Base-by-base conservation (phyloP, 2,329 filamentous ascomycete genomes). In the Teratosphaeria pseudoeucalypti region DNA sequence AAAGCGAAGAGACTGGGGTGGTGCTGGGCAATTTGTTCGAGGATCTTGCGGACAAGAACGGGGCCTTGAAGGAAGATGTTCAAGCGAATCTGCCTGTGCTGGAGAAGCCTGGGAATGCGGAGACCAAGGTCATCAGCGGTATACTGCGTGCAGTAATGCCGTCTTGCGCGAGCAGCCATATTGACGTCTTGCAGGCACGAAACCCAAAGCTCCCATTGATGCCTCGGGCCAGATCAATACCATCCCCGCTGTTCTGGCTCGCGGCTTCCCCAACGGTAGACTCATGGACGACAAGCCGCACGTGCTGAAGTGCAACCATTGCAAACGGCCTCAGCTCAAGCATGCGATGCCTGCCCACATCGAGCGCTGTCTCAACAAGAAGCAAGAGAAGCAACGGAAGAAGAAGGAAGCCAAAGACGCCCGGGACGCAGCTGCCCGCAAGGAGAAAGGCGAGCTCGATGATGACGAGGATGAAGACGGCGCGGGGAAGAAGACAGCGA, bases 221-320 rank as follows among this genome's bases (percentile, higher is more conserved):
- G 58, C 54, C 29, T 56, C 56, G 11, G 34, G 64, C 6, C 58
- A 63, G 12, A 71, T 81, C 34, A 81, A 78, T 67, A 82, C 84
- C 57, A 82, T 96, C 57, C 89, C 95, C 67, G 86, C 91, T 61
- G 83, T 80, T 62, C 85, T 89, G 14, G 83, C 88, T 66, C 85
- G 90, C 61, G 88, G 88, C 4, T 96, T 96, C 73, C 81, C 85
- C 3, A 92, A 87, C 54, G 90, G 90, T 62, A 85, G 87, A 60
- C 90, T 91, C 0, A 81, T 95, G 65, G 86, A 91, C 67, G 92
- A 96, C 69, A 81, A 80, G 59, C 83, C 88, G 11, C 90, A 95
- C 63, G 82, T 90, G 10, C 85, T 94, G 56, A 75, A 78, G 65
- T 99, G 92, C 81, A 96, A 94, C 72, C 90, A 95, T 72, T 99